A percentile compares a stretch with the other conserved stretches of the same genome.
phyloP scores from a whole-genome alignment of 805 yeast genomes.

The Vanderwaltozyma tropicalis region DNA sequence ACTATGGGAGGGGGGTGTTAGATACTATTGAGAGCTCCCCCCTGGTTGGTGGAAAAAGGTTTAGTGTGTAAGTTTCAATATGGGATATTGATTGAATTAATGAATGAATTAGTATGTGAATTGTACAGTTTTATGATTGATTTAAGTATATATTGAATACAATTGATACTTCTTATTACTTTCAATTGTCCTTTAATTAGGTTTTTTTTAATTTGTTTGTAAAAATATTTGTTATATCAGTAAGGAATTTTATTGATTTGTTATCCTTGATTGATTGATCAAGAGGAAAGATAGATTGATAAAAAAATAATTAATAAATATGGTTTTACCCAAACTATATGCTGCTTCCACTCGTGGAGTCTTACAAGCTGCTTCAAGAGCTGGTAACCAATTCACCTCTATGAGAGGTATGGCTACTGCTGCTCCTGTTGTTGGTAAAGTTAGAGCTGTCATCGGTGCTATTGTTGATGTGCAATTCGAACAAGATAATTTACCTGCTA shows the following conservation, averaged over 20 bases:
- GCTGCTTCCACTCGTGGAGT: slow-evolving; percentile 72
- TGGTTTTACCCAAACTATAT: slow-evolving; percentile 49
- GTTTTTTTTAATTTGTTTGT: background rate
- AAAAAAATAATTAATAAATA: slow-evolving; percentile 6
- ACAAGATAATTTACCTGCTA: slow-evolving; percentile 94
- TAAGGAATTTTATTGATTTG: background rate
- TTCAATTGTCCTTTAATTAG: too few relatives aligned
- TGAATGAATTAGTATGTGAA: too few relatives aligned
- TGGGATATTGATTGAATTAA: too few relatives aligned
- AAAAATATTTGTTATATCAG: background rate
- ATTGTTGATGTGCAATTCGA: slow-evolving; percentile 98
- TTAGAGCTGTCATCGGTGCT: slow-evolving; percentile 98
- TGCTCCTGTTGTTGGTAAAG: slow-evolving; percentile 66
- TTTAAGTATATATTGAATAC: too few relatives aligned
- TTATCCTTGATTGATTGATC: background rate
- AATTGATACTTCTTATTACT: too few relatives aligned
- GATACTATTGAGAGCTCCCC: too few relatives aligned
- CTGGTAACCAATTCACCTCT: slow-evolving; percentile 52
- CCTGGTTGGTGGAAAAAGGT: too few relatives aligned
- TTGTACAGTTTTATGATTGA: too few relatives aligned
- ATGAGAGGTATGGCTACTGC: slow-evolving; percentile 33
- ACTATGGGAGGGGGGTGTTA: too few relatives aligned
- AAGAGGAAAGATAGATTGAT: background rate
- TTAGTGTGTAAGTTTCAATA: too few relatives aligned
- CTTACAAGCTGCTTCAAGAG: slow-evolving; percentile 79